Conservation (phyloP, 163 green algal genomes). For the Trebouxiophyceae sp. region DNA sequence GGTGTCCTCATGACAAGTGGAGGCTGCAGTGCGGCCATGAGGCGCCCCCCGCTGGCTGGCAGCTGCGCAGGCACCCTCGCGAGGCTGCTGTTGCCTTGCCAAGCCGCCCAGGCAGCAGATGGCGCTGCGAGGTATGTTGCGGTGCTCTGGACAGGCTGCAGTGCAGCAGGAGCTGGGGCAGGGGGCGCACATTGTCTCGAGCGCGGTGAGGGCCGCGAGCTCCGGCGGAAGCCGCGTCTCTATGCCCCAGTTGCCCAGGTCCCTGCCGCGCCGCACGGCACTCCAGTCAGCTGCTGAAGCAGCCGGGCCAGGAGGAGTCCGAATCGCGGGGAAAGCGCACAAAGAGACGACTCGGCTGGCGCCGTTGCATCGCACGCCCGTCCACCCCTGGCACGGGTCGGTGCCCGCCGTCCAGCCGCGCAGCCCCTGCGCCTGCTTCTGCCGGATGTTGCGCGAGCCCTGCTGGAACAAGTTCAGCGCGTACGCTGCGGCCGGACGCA, state of each 20-base stretch:
- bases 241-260: background rate
- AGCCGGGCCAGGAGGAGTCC: background rate
- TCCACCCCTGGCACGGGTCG: slow-evolving; percentile 18
- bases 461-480: slow-evolving; percentile 1
- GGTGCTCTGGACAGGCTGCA: too few relatives aligned
- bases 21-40: too few relatives aligned
- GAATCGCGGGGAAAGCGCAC: too few relatives aligned
- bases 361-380: slow-evolving; percentile 23
- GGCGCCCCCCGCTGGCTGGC: too few relatives aligned
- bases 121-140: too few relatives aligned
- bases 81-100: too few relatives aligned
- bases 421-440: background rate
- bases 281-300: background rate
- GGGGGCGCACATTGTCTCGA: slow-evolving; percentile 1
- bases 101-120: too few relatives aligned
- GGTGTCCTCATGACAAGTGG: too few relatives aligned
- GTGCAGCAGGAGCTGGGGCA: too few relatives aligned
- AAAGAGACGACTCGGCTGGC: slow-evolving; percentile 12
- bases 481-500: background rate
- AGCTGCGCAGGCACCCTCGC: too few relatives aligned
- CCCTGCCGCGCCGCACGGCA: background rate
- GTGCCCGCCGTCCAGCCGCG: background rate
- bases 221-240: background rate
- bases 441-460: background rate
- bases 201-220: background rate